Conservation (phyloP, 257 asterid genomes). For the Ilex asprella region DNA sequence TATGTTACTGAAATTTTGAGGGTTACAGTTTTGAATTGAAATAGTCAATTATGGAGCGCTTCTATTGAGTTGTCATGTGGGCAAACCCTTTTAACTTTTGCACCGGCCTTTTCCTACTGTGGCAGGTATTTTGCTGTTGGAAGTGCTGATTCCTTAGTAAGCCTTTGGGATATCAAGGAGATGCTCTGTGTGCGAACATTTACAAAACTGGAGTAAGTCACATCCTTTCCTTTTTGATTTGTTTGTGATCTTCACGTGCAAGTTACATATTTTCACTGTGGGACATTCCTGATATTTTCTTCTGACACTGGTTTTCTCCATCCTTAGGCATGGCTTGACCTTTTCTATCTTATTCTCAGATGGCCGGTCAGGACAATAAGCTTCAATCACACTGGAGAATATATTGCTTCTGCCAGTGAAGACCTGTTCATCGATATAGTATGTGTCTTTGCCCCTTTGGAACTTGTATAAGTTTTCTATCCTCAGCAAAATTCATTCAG, state of each 20-base stretch:
- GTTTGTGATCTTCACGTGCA: neutral
- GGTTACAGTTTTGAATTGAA: no score
- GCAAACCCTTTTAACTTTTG: slow-evolving; percentile 6
- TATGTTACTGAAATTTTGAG: no score
- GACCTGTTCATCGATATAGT: slow-evolving; percentile 94
- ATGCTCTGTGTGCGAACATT: slow-evolving; percentile 94
- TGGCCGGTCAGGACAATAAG: slow-evolving; percentile 99
- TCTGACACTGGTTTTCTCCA: neutral
- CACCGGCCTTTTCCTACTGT: neutral
- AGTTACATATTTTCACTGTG: neutral
- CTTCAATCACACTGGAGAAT: slow-evolving; percentile 90
- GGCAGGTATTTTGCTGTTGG: slow-evolving; percentile 91
- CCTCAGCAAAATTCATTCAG: neutral
- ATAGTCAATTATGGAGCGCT: neutral
- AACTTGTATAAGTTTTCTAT: slow-evolving; percentile 5
- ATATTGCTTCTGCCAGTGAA: slow-evolving; percentile 93
- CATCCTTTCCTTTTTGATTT: slow-evolving; percentile 3
- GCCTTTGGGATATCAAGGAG: slow-evolving; percentile 96
- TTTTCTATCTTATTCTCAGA: slow-evolving; percentile 35
- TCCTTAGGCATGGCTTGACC: neutral
- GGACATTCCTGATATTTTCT: neutral
- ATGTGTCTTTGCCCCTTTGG: slow-evolving; percentile 18
- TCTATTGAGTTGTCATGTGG: slow-evolving; percentile 9
- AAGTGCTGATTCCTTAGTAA: slow-evolving; percentile 94
- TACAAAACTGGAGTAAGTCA: slow-evolving; percentile 81